Percentiles rank a stretch among this genome's conserved stretches.
Conservation (phyloP, 768 basidiomycete species). For the Rhizopogon vesiculosus region DNA sequence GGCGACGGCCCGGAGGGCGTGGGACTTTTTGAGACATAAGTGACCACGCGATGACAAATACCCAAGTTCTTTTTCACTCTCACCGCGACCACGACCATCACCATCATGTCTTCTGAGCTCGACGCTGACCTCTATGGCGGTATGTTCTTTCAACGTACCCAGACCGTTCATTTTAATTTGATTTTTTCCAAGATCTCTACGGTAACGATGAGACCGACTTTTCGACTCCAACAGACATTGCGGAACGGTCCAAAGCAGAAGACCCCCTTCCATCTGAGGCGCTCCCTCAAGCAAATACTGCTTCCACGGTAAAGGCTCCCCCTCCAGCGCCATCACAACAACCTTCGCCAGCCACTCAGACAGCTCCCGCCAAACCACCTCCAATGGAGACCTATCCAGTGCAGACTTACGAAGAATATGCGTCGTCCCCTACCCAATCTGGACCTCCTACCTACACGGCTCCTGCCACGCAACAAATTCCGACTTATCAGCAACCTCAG, state of each 20-base stretch:
- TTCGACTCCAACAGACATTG: constrained; percentile 39
- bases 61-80: constrained; percentile 17
- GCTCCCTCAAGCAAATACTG: constrained; percentile 14
- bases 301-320: constrained; percentile 15
- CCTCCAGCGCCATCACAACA: constrained; percentile 16
- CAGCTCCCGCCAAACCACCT: constrained; percentile 6
- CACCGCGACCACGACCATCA: constrained; percentile 32
- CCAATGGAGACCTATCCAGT: constrained; percentile 8
- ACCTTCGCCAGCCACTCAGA: constrained; percentile 3
- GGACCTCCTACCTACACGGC: constrained; percentile 33
- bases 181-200: constrained; percentile 50
- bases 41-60: constrained; percentile 22
- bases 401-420: constrained; percentile 14
- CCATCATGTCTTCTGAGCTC: constrained; percentile 53
- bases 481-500: constrained; percentile 70
- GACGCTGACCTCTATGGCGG: constrained; percentile 91
- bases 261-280: constrained; percentile 23
- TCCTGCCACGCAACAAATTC: constrained; percentile 62
- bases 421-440: constrained; percentile 6
- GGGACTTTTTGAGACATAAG: constrained; percentile 9
- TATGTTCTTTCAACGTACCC: constrained; percentile 27
- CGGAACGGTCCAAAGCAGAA: constrained; percentile 26
- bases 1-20: constrained; percentile 13
- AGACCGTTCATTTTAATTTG: not conserved
- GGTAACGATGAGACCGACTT: constrained; percentile 58